These are phyloP conservation scores for Berberis vulgaris DNA, from an alignment of 164 flowering plant genomes.

Conservation along the genomic window DNA sequence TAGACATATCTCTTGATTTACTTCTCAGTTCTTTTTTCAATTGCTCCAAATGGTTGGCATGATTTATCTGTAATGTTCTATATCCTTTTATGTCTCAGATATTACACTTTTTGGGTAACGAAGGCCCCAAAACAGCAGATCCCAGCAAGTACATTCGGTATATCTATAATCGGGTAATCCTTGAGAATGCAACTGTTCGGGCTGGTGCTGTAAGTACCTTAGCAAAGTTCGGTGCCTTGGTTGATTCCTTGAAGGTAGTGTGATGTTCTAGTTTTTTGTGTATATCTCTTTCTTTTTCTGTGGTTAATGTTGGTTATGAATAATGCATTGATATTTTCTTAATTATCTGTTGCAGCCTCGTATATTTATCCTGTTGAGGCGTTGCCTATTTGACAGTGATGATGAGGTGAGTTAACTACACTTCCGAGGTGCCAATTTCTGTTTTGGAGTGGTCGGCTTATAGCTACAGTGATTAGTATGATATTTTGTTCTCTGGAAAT, in stretches of 20 bases:
- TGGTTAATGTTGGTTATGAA: not conserved
- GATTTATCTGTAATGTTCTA: not conserved
- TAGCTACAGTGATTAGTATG: no score
- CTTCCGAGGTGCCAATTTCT: not conserved
- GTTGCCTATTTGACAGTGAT: constrained; percentile 90
- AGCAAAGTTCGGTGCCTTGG: constrained; percentile 93
- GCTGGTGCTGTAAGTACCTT: constrained; percentile 97
- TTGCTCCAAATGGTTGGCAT: not conserved
- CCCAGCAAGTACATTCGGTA: constrained; percentile 95
- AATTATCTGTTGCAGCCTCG: constrained; percentile 69
- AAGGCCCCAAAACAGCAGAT: constrained; percentile 93
- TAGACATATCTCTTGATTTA: constrained; percentile 13
- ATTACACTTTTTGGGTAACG: constrained; percentile 93
- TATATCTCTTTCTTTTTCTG: not conserved
- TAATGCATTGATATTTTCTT: not conserved
- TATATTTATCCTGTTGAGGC: constrained; percentile 74
- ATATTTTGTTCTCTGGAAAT: not conserved
- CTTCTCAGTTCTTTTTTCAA: not conserved
- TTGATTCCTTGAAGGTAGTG: constrained; percentile 81
- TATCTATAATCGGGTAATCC: constrained; percentile 92
- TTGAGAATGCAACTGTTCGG: constrained; percentile 98
- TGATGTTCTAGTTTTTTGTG: not conserved
- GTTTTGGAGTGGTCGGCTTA: no score
- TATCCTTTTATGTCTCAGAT: constrained; percentile 39
- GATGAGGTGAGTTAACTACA: constrained; percentile 70